These are phyloP conservation scores for Nitzschia palea DNA, from an alignment of 108 stramenopile genomes.

Conservation along the genomic window DNA sequence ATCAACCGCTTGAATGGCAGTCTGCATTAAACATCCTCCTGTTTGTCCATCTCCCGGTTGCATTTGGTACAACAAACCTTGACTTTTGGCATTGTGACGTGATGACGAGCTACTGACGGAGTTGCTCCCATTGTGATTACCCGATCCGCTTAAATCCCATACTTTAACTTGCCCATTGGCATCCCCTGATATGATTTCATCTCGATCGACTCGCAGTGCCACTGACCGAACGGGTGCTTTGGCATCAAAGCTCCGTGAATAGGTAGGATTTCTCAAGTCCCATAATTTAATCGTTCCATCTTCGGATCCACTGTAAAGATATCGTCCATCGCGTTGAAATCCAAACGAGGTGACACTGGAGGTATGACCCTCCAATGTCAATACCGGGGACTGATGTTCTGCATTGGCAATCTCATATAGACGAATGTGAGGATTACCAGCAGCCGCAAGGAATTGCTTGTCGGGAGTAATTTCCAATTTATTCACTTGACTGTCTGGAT, in stretches of 20 bases:
- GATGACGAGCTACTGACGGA: background rate
- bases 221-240: constrained; percentile 92
- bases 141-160: constrained; percentile 74
- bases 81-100: background rate
- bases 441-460: constrained; percentile 94
- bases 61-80: constrained; percentile 65
- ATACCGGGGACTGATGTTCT: constrained; percentile 56
- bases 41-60: constrained; percentile 59
- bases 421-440: constrained; percentile 94
- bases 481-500: constrained; percentile 93
- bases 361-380: constrained; percentile 87
- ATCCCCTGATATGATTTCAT: constrained; percentile 93
- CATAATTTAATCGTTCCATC: constrained; percentile 90
- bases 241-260: constrained; percentile 88
- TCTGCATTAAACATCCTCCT: constrained; percentile 45
- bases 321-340: constrained; percentile 94
- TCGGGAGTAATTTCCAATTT: constrained; percentile 94
- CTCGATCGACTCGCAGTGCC: constrained; percentile 88
- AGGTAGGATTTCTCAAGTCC: constrained; percentile 89
- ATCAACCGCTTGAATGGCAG: constrained; percentile 85
- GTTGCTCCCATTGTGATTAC: constrained; percentile 7
- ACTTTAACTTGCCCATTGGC: constrained; percentile 86
- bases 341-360: constrained; percentile 92
- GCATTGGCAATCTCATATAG: constrained; percentile 81
- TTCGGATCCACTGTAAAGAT: constrained; percentile 85